A percentile compares a stretch with the other conserved stretches of the same genome.
Evolutionary conservation across 108 stramenopile genomes (phyloP).

Genomic region (Fistulifera pelliculosa): DNA sequence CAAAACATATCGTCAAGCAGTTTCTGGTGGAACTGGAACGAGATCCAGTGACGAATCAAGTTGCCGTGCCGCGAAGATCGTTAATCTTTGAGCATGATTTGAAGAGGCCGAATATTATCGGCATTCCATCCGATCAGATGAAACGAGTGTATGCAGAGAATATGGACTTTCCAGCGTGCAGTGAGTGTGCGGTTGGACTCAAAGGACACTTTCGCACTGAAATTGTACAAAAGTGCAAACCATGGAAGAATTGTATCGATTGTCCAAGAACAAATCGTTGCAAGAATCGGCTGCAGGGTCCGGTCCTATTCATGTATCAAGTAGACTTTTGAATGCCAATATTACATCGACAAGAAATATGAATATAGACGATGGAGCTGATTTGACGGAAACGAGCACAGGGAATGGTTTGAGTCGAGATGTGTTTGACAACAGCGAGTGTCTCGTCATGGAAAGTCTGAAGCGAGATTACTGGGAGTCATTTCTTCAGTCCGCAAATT

Average conservation of each 20-base stretch:
- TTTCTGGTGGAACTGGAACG: no score
- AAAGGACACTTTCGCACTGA: neutral
- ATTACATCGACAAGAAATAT: no score
- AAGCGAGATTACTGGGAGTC: constrained; percentile 46
- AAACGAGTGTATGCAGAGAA: neutral
- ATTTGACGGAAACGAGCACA: no score
- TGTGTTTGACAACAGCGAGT: constrained; percentile 52
- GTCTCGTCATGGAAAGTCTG: constrained; percentile 47
- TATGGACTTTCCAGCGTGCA: constrained; percentile 6
- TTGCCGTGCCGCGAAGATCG: neutral
- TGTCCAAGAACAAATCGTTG: no score
- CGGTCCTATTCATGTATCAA: no score
- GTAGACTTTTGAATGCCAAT: no score
- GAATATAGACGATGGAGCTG: no score
- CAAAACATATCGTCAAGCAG: constrained; percentile 26
- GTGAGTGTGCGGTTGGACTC: constrained; percentile 5
- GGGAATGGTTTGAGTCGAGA: no score
- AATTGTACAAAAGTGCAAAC: neutral
- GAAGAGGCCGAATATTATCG: neutral
- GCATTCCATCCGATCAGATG: neutral
- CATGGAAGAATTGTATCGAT: no score
- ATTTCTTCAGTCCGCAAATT: constrained; percentile 50
- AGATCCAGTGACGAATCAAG: no score
- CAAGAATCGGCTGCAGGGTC: no score
- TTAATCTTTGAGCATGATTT: neutral